phyloP scores from a whole-genome alignment of 73 alveolate genomes.

The Uronychia setigera region DNA sequence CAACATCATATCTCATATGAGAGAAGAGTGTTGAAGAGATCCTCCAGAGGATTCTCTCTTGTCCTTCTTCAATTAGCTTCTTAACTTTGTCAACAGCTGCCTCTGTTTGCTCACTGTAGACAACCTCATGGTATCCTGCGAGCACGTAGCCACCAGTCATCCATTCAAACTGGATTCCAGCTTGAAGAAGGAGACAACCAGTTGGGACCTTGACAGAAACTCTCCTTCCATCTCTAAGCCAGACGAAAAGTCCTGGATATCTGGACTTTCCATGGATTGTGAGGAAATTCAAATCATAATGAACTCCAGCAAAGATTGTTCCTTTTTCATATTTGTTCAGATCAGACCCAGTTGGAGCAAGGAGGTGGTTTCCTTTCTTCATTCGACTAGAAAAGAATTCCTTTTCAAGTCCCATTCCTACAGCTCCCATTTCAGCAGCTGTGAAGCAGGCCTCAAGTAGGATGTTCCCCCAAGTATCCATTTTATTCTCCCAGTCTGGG shows the following conservation, averaged over 20 bases:
- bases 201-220: constrained; percentile 69
- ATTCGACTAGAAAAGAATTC: constrained; percentile 76
- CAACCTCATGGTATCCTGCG: constrained; percentile 91
- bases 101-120: constrained; percentile 69
- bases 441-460: constrained; percentile 84
- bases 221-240: constrained; percentile 71
- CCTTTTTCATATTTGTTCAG: constrained; percentile 77
- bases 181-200: constrained; percentile 78
- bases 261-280: constrained; percentile 81
- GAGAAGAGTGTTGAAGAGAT: constrained; percentile 86
- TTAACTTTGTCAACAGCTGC: constrained; percentile 43
- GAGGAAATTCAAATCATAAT: constrained; percentile 83
- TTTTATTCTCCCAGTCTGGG: constrained; percentile 77
- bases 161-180: constrained; percentile 82
- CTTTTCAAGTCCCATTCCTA: constrained; percentile 78
- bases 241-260: constrained; percentile 76
- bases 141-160: constrained; percentile 86
- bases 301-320: constrained; percentile 91
- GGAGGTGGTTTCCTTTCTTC: constrained; percentile 89
- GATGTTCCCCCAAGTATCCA: constrained; percentile 91
- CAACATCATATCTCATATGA: constrained; percentile 81
- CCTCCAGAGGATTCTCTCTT: constrained; percentile 80
- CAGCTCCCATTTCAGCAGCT: constrained; percentile 92
- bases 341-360: constrained; percentile 96
- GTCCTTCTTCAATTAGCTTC: constrained; percentile 34